Evolutionary conservation across 2,329 filamentous ascomycete genomes (phyloP).

Genomic region (Paraconiothyrium sp.): DNA sequence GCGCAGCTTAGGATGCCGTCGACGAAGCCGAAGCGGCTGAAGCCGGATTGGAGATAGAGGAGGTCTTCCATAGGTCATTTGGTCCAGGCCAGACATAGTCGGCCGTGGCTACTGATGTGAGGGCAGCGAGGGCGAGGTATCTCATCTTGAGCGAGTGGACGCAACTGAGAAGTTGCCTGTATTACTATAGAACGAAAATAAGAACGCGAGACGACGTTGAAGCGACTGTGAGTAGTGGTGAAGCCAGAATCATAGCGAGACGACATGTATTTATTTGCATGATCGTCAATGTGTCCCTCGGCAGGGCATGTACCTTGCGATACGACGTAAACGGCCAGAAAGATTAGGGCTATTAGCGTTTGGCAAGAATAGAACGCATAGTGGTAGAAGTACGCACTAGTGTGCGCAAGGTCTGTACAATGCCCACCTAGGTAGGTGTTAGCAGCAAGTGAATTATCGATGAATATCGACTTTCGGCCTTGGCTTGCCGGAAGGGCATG

Average conservation of each 20-base stretch:
- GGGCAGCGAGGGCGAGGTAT: neutral
- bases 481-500: neutral
- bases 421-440: neutral
- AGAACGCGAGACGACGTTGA: neutral
- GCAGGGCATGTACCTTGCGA: neutral
- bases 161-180: conserved; percentile 11
- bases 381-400: neutral
- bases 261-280: neutral
- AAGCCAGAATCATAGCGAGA: neutral
- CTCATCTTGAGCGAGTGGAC: conserved; percentile 16
- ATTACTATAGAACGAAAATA: neutral
- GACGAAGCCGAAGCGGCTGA: conserved; percentile 10
- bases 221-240: neutral
- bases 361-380: conserved; percentile 1
- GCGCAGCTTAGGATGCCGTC: conserved; percentile 24
- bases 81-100: conserved; percentile 17
- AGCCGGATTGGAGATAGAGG: conserved; percentile 14
- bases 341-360: neutral
- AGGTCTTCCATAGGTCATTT: conserved; percentile 17
- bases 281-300: neutral
- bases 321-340: neutral
- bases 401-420: neutral
- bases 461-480: neutral
- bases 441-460: neutral
- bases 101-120: neutral